Base-by-base conservation (phyloP, 1,284 basidiomycete species). In the Entoloma clypeatum region DNA sequence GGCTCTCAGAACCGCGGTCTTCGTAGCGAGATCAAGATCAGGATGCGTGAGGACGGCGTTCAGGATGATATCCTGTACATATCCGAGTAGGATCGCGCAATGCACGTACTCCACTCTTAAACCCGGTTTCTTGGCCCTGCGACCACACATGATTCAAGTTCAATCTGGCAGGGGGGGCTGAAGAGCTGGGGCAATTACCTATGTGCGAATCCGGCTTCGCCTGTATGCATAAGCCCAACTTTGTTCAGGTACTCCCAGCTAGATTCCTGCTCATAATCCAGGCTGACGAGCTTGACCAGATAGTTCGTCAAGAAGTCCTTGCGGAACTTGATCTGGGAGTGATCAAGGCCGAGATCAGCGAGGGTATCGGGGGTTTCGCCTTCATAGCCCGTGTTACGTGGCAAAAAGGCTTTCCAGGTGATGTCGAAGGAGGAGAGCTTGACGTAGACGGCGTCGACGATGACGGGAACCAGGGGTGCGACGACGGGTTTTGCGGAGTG, bases 161-260 rank as follows among this genome's bases (percentile, higher is more conserved):
- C 3, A 8, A 33, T 1, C 10, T n/a, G n/a, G n/a, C n/a, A n/a
- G n/a, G n/a, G n/a, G n/a, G n/a, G n/a, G n/a, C n/a, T n/a, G n/a
- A n/a, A n/a, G n/a, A n/a, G n/a, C n/a, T 8, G 25, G 18, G 28
- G 4, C 23, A 21, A 26, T 21, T 36, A 54, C 50, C 60, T 48
- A 44, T 67, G 64, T 32, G 63, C 64, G 58, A 73, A 73, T 0
- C 69, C 65, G 25, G 64, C 60, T 11, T 61, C 62, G 13, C 71
- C 72, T 0, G 71, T 74, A 50, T 73, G 72, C 71, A 74, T 74
- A 32, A 71, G 56, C 3, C 69, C 71, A 29, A 73, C 72, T 51
- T 72, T 72, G 49, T 74, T 66, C 52, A 75, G 63, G 45, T 72
- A 74, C 22, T 68, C 65, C 70, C 69, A 74, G 9, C 64, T 68